phyloP scores from a whole-genome alignment of 768 basidiomycete species.

The Cyathus striatus region DNA sequence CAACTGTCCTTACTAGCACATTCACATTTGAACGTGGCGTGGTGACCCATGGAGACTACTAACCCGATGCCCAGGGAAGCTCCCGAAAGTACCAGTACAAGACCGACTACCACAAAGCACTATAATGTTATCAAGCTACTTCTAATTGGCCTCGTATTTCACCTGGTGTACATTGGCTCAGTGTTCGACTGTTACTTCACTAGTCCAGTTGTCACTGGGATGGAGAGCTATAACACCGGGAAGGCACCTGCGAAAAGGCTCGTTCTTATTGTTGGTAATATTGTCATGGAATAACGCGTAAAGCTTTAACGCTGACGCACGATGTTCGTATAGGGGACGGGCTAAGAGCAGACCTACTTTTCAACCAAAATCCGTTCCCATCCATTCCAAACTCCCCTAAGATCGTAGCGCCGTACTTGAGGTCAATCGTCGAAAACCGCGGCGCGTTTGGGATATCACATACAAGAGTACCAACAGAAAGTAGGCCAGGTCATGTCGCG shows the following conservation, averaged over 20 bases:
- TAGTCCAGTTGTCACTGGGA: conserved; percentile 76
- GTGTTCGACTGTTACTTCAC: conserved; percentile 89
- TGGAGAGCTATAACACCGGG: conserved; percentile 48
- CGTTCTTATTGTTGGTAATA: conserved; percentile 75
- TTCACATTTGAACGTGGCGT: too few relatives aligned
- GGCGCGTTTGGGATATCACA: conserved; percentile 85
- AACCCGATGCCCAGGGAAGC: too few relatives aligned
- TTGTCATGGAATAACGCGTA: too few relatives aligned
- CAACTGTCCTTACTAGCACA: too few relatives aligned
- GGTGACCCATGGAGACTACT: too few relatives aligned
- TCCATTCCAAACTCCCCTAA: conserved; percentile 45
- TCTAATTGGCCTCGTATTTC: conserved; percentile 67
- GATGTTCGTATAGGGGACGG: conserved; percentile 80
- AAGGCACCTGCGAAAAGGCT: conserved; percentile 60
- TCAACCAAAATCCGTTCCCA: conserved; percentile 58
- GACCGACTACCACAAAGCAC: too few relatives aligned
- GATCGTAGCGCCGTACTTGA: conserved; percentile 69
- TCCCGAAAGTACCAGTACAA: too few relatives aligned
- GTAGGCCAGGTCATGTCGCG: conserved; percentile 84
- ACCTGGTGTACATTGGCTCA: conserved; percentile 65
- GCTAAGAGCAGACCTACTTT: conserved; percentile 75
- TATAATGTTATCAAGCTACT: conserved; percentile 46
- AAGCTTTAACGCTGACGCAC: too few relatives aligned
- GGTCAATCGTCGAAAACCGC: conserved; percentile 56
- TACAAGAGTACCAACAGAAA: conserved; percentile 84